These are phyloP conservation scores for Fusarium napiforme DNA, from an alignment of 2,329 filamentous ascomycete species.

Conservation along the genomic window DNA sequence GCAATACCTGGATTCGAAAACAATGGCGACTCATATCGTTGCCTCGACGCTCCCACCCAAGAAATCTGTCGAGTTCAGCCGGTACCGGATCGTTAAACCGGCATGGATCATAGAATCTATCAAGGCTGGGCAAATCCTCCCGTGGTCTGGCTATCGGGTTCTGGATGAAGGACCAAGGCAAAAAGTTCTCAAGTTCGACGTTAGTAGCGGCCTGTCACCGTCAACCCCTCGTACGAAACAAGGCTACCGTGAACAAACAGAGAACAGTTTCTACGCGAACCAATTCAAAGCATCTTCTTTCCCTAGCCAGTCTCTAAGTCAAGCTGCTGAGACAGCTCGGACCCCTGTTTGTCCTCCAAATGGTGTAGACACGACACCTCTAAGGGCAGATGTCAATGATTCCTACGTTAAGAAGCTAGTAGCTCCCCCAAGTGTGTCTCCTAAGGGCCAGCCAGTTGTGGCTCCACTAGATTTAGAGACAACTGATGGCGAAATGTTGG, in stretches of 20 bases:
- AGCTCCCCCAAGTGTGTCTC: background rate
- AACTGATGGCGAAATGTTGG: background rate
- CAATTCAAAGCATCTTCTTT: slow-evolving; percentile 66
- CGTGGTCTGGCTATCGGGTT: slow-evolving; percentile 87
- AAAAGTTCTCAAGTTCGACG: slow-evolving; percentile 73
- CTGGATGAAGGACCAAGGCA: slow-evolving; percentile 87
- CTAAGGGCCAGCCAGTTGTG: background rate
- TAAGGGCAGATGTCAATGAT: background rate
- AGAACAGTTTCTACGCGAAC: slow-evolving; percentile 82
- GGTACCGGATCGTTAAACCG: slow-evolving; percentile 92
- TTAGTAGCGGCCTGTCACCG: slow-evolving; percentile 74
- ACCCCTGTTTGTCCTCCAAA: slow-evolving; percentile 32
- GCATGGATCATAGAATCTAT: slow-evolving; percentile 95
- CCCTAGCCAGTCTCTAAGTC: slow-evolving; percentile 45
- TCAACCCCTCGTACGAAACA: slow-evolving; percentile 64
- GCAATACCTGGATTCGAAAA: slow-evolving; percentile 95
- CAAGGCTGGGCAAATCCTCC: slow-evolving; percentile 79
- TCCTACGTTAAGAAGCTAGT: background rate
- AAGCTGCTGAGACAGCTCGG: slow-evolving; percentile 43
- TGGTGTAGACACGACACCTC: background rate
- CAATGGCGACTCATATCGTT: slow-evolving; percentile 94
- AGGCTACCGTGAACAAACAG: slow-evolving; percentile 84
- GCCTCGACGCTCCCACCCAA: slow-evolving; percentile 91
- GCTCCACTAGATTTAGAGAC: background rate
- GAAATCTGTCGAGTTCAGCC: slow-evolving; percentile 87